Percentiles rank a stretch among this genome's conserved stretches.
Conservation (phyloP, 768 basidiomycete genomes). For the Boletus fagicola region DNA sequence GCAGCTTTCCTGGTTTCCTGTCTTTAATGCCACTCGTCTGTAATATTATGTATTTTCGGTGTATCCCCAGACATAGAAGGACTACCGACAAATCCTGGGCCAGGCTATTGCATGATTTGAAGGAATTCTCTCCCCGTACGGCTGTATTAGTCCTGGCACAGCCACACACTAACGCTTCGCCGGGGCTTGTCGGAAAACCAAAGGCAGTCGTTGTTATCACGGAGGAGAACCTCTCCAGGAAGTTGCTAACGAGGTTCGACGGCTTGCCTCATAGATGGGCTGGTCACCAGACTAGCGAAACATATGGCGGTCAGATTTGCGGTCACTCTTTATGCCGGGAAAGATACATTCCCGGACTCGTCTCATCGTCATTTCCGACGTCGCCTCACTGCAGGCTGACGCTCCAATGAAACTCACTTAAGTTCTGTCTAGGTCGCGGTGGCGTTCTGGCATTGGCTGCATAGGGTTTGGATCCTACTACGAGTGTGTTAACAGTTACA, state of each 20-base stretch:
- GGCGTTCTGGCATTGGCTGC: not conserved
- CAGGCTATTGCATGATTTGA: too few relatives aligned
- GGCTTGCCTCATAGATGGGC: too few relatives aligned
- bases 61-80: not conserved
- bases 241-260: too few relatives aligned
- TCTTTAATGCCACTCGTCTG: slow-evolving; percentile 7
- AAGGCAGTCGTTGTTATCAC: too few relatives aligned
- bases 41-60: slow-evolving; percentile 14
- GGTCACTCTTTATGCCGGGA: slow-evolving; percentile 90
- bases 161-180: not conserved
- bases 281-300: too few relatives aligned
- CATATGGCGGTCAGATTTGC: slow-evolving; percentile 88
- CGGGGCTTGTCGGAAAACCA: too few relatives aligned
- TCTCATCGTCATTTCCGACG: slow-evolving; percentile 56
- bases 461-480: not conserved
- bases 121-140: not conserved
- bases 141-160: not conserved
- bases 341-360: slow-evolving; percentile 82
- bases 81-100: not conserved
- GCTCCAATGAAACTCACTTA: not conserved
- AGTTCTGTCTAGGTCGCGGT: not conserved
- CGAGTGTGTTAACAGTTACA: not conserved
- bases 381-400: not conserved
- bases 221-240: too few relatives aligned
- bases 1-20: slow-evolving; percentile 1